Evolutionary conservation across 257 asterid genomes (phyloP).

Genomic region (Parsonsia alboflavescens): DNA sequence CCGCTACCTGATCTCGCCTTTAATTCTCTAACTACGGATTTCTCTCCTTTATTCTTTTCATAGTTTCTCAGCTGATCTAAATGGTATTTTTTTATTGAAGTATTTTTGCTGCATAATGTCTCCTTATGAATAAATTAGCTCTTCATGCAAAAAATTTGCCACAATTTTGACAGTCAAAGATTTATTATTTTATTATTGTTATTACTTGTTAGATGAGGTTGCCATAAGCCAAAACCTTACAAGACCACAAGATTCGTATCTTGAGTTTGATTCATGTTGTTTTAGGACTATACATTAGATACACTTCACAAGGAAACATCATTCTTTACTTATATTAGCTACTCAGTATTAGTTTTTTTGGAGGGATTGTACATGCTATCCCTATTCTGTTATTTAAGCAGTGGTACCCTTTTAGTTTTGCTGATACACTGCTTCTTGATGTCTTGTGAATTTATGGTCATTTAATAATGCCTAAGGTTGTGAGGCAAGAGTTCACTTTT

Average conservation of each 20-base stretch:
- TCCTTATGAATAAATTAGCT: neutral
- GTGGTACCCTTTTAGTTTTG: neutral
- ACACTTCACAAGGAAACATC: neutral
- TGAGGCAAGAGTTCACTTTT: neutral
- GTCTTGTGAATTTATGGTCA: neutral
- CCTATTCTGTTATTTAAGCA: neutral
- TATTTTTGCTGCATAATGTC: neutral
- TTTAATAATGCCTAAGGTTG: neutral
- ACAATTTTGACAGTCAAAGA: neutral
- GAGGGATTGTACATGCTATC: neutral
- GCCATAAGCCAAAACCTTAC: neutral
- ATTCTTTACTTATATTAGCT: neutral
- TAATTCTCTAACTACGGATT: neutral
- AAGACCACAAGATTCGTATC: neutral
- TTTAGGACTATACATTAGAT: neutral
- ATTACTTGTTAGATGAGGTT: neutral
- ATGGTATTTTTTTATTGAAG: no score
- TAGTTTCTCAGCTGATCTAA: neutral
- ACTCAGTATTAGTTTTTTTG: neutral
- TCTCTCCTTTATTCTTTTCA: neutral
- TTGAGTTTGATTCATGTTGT: neutral
- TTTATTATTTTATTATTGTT: neutral
- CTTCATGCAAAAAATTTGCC: neutral
- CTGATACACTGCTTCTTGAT: neutral
- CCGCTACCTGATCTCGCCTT: neutral